Conservation (phyloP, 345 rosid species). For the Linum trigynum region DNA sequence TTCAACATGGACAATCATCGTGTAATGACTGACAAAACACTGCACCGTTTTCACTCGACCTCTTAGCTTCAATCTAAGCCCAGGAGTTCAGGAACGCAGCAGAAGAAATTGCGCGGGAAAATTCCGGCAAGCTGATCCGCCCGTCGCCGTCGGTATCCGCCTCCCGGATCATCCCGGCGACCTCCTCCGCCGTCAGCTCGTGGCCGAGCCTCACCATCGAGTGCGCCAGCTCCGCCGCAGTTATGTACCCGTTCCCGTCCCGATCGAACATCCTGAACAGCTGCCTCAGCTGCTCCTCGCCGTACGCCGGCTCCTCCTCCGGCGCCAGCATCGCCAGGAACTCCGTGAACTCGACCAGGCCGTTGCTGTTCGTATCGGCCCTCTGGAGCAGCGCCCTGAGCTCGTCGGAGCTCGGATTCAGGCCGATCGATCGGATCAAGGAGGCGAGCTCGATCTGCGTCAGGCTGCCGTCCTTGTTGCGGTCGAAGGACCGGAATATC, state of each 20-base stretch:
- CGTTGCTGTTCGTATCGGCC: conserved; percentile 77
- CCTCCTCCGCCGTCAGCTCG: conserved; percentile 63
- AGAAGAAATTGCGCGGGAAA: conserved; percentile 60
- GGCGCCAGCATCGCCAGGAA: conserved; percentile 68
- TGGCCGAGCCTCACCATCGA: conserved; percentile 80
- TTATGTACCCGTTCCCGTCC: conserved; percentile 69
- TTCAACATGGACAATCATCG: too few species aligned
- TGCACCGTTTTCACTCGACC: too few species aligned
- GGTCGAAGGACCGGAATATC: conserved; percentile 74
- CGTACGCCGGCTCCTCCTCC: conserved; percentile 47
- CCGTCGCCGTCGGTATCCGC: conserved; percentile 94
- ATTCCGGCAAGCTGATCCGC: conserved; percentile 66
- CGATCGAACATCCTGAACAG: conserved; percentile 65
- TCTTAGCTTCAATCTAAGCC: conserved; percentile 25
- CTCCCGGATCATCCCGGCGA: conserved; percentile 88
- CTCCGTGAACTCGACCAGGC: conserved; percentile 77
- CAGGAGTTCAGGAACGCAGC: conserved; percentile 85
- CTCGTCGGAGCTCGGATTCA: conserved; percentile 68
- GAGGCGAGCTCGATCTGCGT: conserved; percentile 87
- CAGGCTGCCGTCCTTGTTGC: conserved; percentile 77
- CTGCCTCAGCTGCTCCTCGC: conserved; percentile 54
- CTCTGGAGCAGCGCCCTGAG: conserved; percentile 53
- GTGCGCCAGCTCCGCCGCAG: conserved; percentile 75
- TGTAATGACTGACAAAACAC: too few species aligned
- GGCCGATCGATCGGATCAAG: conserved; percentile 60